Evolutionary conservation across 257 asterid genomes (phyloP), one percentile per base, ranked within the genome.

Genomic region (Leonotis leonurus): DNA sequence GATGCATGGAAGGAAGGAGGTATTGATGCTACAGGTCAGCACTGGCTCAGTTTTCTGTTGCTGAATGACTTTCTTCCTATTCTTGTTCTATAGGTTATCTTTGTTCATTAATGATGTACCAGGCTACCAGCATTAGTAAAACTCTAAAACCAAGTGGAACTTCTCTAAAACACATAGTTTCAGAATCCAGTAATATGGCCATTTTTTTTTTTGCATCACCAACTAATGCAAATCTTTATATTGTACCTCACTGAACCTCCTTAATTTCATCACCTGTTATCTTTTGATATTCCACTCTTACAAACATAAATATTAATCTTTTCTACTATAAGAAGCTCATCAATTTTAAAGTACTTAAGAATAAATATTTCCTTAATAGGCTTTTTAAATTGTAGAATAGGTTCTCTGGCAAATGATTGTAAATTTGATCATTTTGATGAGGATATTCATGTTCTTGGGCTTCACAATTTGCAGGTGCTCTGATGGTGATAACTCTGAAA

Each of bases 1-100:
- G 99, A 93, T 82, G 97, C 97, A 18, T 93, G 99, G 99, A 93
- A 93, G 81, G 97, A 90, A 79, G 99, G 99, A 74, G 99, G 99
- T 35, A 93, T 93, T 61, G 99, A 93, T 82, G 97, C 96, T 58
- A 93, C 99, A 49, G 99, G 99, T 90, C 46, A 79, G 88, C 73
- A 62, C 70, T 63, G 29, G 70, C 74, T 58, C 70, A 33, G 22
- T 52, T 56, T 24, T 30, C 30, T 50, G 33, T 56, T 25, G 27
- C 26, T 57, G 54, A 57, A 51, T 27, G 30, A 27, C 52, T 61
- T 48, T 61, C 33, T 37, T 27, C 62, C 10, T 56, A 22, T 48
- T 30, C 13, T 68, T 52, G 37, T 32, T 52, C 17, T 30, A n/a
- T n/a, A n/a, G n/a, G n/a, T 37, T 12, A 24, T 52, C 41, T 32